Evolutionary conservation across 169 alveolate genomes (phyloP).

Genomic region (Plasmodium ovale): DNA sequence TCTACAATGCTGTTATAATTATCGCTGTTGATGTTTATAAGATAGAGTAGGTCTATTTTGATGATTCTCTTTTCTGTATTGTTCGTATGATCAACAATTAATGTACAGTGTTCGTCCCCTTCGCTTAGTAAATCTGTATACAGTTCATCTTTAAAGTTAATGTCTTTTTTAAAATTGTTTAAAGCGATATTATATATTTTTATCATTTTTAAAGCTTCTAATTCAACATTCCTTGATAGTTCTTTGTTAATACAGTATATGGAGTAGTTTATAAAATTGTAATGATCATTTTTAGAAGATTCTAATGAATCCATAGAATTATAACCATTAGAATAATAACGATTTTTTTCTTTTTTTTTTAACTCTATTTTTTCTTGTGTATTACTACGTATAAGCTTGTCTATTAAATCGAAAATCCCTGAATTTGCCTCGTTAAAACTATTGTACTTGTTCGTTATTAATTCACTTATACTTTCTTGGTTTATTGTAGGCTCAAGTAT

Average conservation of each 20-base stretch:
- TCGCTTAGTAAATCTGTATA: constrained; percentile 45
- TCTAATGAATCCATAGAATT: constrained; percentile 31
- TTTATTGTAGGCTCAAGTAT: constrained; percentile 52
- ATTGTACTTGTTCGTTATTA: constrained; percentile 57
- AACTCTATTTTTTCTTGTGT: constrained; percentile 38
- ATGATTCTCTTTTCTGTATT: constrained; percentile 36
- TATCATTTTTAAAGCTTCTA: constrained; percentile 70
- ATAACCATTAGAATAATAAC: background rate
- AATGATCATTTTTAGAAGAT: constrained; percentile 23
- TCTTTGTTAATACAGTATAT: constrained; percentile 74
- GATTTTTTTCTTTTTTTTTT: constrained; percentile 16
- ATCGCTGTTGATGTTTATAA: constrained; percentile 56
- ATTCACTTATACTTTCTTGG: constrained; percentile 55
- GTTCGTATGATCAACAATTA: constrained; percentile 44
- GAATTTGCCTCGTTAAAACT: constrained; percentile 66
- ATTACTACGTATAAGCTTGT: constrained; percentile 26
- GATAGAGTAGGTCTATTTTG: constrained; percentile 40
- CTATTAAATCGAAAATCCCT: constrained; percentile 65
- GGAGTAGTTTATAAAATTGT: constrained; percentile 56
- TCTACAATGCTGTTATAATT: constrained; percentile 66
- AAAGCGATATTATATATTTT: constrained; percentile 43
- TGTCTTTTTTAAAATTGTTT: constrained; percentile 47
- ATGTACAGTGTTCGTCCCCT: constrained; percentile 50
- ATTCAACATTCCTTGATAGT: constrained; percentile 52
- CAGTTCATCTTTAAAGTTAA: constrained; percentile 46